phyloP scores from a whole-genome alignment of 2,329 filamentous ascomycete species.

The Monosporascus cannonballus region DNA sequence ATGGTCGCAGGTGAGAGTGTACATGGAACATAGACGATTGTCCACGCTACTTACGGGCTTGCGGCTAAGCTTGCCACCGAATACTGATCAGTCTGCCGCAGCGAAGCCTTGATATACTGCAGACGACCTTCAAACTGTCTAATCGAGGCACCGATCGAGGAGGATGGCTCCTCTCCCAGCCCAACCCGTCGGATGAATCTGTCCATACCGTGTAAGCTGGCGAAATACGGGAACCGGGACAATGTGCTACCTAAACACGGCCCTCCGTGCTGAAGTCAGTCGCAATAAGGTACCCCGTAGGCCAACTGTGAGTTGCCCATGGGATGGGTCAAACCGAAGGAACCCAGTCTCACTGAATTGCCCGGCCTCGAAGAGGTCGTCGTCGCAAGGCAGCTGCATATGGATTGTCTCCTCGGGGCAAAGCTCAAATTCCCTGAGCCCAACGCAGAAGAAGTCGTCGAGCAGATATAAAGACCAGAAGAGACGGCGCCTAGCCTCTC shows the following conservation, averaged over 20 bases:
- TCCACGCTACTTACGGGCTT: background rate
- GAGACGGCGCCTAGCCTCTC: slow-evolving; percentile 30
- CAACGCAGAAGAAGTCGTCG: slow-evolving; percentile 35
- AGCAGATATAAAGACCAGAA: slow-evolving; percentile 36
- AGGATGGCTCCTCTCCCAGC: slow-evolving; percentile 19
- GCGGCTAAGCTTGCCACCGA: slow-evolving; percentile 16
- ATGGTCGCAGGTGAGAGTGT: too few species aligned
- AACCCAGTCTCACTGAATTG: slow-evolving; percentile 15
- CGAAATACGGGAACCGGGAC: background rate
- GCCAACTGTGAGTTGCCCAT: slow-evolving; percentile 9
- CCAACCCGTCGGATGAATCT: slow-evolving; percentile 24
- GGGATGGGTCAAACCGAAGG: slow-evolving; percentile 13
- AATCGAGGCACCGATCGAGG: slow-evolving; percentile 18
- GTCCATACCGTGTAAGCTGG: slow-evolving; percentile 2
- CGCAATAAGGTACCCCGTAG: slow-evolving; percentile 20
- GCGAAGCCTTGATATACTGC: slow-evolving; percentile 10
- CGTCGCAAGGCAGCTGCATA: slow-evolving; percentile 30
- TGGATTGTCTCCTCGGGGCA: slow-evolving; percentile 33
- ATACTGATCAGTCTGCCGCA: slow-evolving; percentile 17
- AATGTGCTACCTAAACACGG: slow-evolving; percentile 21
- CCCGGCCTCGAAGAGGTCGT: slow-evolving; percentile 26
- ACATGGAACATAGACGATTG: background rate
- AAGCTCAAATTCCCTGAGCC: slow-evolving; percentile 34
- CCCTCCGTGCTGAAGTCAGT: slow-evolving; percentile 19
- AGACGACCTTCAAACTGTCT: slow-evolving; percentile 20